phyloP scores from a whole-genome alignment of 2,329 filamentous ascomycete species.

The Apiospora phragmitis region DNA sequence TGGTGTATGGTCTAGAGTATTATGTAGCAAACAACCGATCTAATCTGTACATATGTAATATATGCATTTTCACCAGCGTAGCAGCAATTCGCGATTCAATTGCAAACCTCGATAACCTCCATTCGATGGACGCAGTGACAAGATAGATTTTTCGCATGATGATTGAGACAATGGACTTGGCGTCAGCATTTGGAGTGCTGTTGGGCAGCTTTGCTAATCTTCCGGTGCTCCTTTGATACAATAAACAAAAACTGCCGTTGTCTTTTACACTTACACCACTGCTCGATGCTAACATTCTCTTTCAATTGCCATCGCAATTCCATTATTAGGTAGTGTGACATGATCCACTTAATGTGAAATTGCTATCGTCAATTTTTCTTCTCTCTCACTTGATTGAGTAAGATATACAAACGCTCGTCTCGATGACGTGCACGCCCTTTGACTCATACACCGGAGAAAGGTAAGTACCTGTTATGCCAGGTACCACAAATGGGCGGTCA shows the following conservation, averaged over 20 bases:
- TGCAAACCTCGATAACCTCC: background rate
- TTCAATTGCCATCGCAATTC: background rate
- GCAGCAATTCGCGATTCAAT: background rate
- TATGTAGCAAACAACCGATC: background rate
- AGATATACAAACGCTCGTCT: background rate
- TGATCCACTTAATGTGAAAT: background rate
- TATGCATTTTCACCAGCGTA: background rate
- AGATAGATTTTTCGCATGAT: background rate
- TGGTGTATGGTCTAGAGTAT: background rate
- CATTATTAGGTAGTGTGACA: background rate
- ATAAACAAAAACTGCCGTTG: background rate
- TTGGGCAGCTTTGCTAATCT: background rate
- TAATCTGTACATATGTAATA: background rate
- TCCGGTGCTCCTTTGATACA: too few relatives aligned
- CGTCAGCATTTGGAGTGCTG: background rate
- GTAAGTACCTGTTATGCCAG: background rate
- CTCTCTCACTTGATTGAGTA: background rate
- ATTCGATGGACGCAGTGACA: background rate
- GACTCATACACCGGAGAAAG: constrained; percentile 1
- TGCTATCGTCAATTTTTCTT: background rate
- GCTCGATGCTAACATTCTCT: background rate
- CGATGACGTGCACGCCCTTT: background rate
- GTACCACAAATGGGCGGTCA: background rate
- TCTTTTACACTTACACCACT: background rate
- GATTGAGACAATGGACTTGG: background rate